Evolutionary conservation across 495 filamentous ascomycete species (phyloP), one percentile per base, ranked within the genome.

Genomic region (Lasiosphaeria ovina): DNA sequence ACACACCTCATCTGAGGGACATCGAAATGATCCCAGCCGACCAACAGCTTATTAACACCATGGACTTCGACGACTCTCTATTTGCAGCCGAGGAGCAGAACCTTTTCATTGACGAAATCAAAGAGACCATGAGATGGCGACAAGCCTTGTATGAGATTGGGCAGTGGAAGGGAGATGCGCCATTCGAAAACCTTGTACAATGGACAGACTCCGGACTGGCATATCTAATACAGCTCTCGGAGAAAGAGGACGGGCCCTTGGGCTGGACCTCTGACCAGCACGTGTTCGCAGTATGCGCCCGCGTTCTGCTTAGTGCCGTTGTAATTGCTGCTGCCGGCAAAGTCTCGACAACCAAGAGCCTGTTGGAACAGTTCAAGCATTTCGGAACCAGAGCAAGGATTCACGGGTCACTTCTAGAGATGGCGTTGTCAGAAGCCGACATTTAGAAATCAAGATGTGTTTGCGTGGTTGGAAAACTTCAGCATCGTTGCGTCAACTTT

Each of bases 61-160:
- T 81, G 47, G 79, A 81, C 52, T 85, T 87, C 51, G 86, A 90
- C 65, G 86, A 83, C 35, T 81, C 88, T 3, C 76, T 98, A 0
- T 98, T 98, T 66, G 85, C 84, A 12, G 80, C 89, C 64, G 94
- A 98, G 74, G 92, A 94, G 65, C 91, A 93, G 63, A 98, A 98
- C 60, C 77, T 97, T 0, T 97, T 88, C 68, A 77, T 94, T 53
- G 93, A 97, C 65, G 84, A 89, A 52, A 82, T 90, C 3, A 73
- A 81, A 7, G 93, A 97, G 72, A 77, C 84, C 1, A 76, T 79
- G 24, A 55, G 81, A 11, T 97, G 92, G 93, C 72, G 78, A 3
- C 57, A 67, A 6, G 73, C 80, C 11, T 76, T 89, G 9, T 40
- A 63, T 2, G 52, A 59, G 0, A 54, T 85, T 2, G 16, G 52